Evolutionary conservation across 768 basidiomycete genomes (phyloP).

Genomic region (Gymnopilus junonius): DNA sequence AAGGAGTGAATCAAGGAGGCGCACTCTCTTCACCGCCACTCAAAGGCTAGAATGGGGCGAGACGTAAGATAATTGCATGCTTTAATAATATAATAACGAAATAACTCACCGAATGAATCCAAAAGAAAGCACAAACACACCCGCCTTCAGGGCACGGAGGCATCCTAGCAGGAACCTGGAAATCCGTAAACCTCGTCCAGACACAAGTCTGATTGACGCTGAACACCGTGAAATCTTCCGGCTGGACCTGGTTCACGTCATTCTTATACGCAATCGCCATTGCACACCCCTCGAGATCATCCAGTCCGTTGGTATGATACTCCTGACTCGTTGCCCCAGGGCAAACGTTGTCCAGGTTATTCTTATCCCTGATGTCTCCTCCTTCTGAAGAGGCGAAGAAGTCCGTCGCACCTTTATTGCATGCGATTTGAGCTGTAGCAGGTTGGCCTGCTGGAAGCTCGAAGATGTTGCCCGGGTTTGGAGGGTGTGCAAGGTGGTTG

Average conservation of each 20-base stretch:
- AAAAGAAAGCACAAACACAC: constrained; percentile 76
- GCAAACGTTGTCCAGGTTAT: constrained; percentile 56
- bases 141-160: constrained; percentile 67
- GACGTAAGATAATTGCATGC: neutral
- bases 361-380: constrained; percentile 52
- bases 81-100: neutral
- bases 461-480: constrained; percentile 59
- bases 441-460: constrained; percentile 61
- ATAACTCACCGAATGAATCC: constrained; percentile 62
- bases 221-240: constrained; percentile 74
- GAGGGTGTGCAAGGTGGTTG: constrained; percentile 59
- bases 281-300: constrained; percentile 65
- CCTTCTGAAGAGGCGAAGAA: constrained; percentile 57
- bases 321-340: constrained; percentile 45
- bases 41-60: constrained; percentile 36
- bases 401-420: constrained; percentile 65
- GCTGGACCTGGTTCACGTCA: constrained; percentile 57
- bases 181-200: constrained; percentile 71
- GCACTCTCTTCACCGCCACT: constrained; percentile 68
- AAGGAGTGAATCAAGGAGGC: constrained; percentile 18
- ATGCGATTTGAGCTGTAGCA: constrained; percentile 57
- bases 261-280: constrained; percentile 80
- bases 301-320: constrained; percentile 59
- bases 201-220: constrained; percentile 79
- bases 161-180: constrained; percentile 68